Evolutionary conservation across 2,329 filamentous ascomycete species (phyloP).

Genomic region (Fusarium tricinctum): DNA sequence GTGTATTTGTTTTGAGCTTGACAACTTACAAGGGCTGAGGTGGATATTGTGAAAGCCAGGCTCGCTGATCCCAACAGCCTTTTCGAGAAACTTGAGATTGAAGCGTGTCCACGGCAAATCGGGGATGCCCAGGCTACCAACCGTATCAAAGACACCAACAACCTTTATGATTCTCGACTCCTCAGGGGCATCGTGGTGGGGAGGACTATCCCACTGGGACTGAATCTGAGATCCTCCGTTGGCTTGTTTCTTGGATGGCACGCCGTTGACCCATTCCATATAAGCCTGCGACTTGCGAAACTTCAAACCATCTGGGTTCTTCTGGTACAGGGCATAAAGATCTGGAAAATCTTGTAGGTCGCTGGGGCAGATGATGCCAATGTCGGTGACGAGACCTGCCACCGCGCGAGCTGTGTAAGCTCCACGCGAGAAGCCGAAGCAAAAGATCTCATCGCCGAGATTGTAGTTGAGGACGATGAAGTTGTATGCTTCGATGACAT

Average conservation of each 20-base stretch:
- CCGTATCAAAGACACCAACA: constrained; percentile 48
- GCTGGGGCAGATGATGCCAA: constrained; percentile 48
- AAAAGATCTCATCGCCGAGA: constrained; percentile 51
- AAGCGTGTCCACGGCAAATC: constrained; percentile 45
- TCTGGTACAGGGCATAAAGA: constrained; percentile 47
- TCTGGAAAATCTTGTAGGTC: constrained; percentile 49
- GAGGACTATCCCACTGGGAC: constrained; percentile 38
- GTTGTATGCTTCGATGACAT: constrained; percentile 55
- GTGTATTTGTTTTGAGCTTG: neutral
- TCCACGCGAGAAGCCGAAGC: constrained; percentile 56
- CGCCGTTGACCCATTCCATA: constrained; percentile 44
- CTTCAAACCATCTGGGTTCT: constrained; percentile 36
- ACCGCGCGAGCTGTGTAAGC: constrained; percentile 57
- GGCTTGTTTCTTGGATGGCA: constrained; percentile 34
- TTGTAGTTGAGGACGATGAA: constrained; percentile 56
- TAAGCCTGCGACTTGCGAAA: constrained; percentile 45
- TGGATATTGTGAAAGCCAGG: constrained; percentile 47
- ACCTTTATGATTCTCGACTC: constrained; percentile 40
- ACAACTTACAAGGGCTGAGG: constrained; percentile 45
- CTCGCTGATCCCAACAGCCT: constrained; percentile 33
- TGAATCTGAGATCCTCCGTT: constrained; percentile 16
- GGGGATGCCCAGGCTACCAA: constrained; percentile 47
- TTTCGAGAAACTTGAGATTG: constrained; percentile 44
- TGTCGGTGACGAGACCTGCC: constrained; percentile 49
- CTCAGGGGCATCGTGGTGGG: constrained; percentile 45